Conservation (phyloP, 805 yeast genomes). For the Sugiyamaella boreocaroliniensis region DNA sequence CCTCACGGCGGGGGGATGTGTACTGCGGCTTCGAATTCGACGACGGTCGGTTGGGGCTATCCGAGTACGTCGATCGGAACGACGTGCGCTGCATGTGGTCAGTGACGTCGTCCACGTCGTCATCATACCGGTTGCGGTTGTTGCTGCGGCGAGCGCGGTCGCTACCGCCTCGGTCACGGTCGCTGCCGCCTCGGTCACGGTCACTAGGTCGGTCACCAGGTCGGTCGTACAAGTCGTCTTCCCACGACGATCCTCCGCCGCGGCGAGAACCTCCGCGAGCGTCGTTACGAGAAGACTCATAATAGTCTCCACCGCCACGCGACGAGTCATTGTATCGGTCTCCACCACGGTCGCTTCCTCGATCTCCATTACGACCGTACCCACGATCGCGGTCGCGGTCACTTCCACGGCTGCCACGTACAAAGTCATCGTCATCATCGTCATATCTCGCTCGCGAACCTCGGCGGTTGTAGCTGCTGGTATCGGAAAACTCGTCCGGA, state of each 20-base stretch:
- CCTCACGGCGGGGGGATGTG: slow-evolving; percentile 1
- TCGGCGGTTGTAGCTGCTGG: slow-evolving; percentile 24
- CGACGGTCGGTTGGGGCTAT: slow-evolving; percentile 32
- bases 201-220: slow-evolving; percentile 23
- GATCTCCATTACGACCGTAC: slow-evolving; percentile 7
- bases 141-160: no score
- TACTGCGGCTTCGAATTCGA: slow-evolving; percentile 1
- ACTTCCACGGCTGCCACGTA: slow-evolving; percentile 22
- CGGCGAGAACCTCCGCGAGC: slow-evolving; percentile 8
- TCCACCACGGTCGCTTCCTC: slow-evolving; percentile 1
- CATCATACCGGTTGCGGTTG: not conserved
- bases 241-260: slow-evolving; percentile 53
- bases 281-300: not conserved
- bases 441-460: slow-evolving; percentile 7
- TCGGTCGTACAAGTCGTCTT: slow-evolving; percentile 76
- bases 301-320: slow-evolving; percentile 8
- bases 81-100: slow-evolving; percentile 26
- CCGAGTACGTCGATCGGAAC: slow-evolving; percentile 37
- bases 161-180: no score
- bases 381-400: slow-evolving; percentile 24
- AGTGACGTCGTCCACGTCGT: slow-evolving; percentile 33
- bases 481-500: slow-evolving; percentile 59
- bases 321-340: slow-evolving; percentile 12
- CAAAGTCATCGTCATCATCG: slow-evolving; percentile 16
- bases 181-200: no score